A percentile compares a stretch with the other conserved stretches of the same genome.
Evolutionary conservation across 306 rosid species (phyloP).

Genomic region (Herpetospermum pedunculosum): DNA sequence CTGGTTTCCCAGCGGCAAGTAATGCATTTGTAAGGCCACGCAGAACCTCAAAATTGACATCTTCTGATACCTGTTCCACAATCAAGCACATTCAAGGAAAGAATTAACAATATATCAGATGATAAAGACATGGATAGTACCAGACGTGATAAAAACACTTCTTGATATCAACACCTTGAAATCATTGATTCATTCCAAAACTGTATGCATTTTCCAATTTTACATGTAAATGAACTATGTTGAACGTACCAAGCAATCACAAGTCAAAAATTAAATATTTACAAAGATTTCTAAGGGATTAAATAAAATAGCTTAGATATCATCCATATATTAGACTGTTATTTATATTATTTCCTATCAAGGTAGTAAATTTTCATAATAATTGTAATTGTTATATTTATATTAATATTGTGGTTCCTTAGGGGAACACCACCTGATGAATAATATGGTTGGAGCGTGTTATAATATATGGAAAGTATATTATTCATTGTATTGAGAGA

Average conservation of each 20-base stretch:
- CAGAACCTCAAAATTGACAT: conserved; percentile 61
- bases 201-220: background rate
- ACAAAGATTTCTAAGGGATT: background rate
- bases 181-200: background rate
- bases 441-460: background rate
- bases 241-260: background rate
- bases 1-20: conserved; percentile 83
- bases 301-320: background rate
- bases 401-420: too few species aligned
- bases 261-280: background rate
- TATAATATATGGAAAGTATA: too few species aligned
- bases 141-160: background rate
- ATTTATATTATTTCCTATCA: background rate
- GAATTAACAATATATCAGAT: background rate
- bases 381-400: background rate
- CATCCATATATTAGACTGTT: background rate
- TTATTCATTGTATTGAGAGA: too few species aligned
- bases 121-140: background rate
- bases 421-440: background rate
- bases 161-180: background rate
- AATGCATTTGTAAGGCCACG: conserved; percentile 75
- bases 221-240: background rate
- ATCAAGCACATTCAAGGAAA: conserved; percentile 10
- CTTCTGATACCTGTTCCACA: conserved; percentile 53
- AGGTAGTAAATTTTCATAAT: background rate